These are phyloP conservation scores for Trichoderma breve DNA, from an alignment of 2,329 filamentous ascomycete genomes.

Conservation along the genomic window DNA sequence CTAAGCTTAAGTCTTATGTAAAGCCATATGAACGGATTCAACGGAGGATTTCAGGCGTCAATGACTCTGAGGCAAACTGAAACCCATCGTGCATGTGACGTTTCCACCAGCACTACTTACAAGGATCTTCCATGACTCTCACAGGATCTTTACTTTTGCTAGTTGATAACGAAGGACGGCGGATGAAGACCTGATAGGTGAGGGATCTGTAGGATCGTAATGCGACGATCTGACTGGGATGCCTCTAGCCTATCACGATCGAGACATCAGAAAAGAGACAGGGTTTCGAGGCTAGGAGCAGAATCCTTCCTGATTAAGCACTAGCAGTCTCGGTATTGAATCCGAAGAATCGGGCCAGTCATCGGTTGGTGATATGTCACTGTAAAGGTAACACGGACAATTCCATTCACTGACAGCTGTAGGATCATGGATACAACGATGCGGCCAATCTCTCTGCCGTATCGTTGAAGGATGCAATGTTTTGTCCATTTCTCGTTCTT, in stretches of 20 bases:
- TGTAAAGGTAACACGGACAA: neutral
- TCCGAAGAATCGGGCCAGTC: neutral
- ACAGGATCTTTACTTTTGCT: neutral
- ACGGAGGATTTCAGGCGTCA: neutral
- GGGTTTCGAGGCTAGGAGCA: neutral
- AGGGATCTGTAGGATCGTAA: neutral
- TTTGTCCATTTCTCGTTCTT: neutral
- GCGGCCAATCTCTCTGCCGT: neutral
- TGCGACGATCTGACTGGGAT: neutral
- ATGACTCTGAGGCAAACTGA: neutral
- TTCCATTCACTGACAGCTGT: neutral
- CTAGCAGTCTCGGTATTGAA: neutral
- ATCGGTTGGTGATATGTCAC: neutral
- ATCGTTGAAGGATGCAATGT: neutral
- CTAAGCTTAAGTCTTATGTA: neutral
- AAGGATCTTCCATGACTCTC: neutral
- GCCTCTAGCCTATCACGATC: neutral
- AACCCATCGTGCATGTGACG: neutral
- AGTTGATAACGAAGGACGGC: neutral
- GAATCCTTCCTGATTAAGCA: neutral
- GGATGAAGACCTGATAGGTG: neutral
- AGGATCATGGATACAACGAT: neutral
- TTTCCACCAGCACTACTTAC: neutral
- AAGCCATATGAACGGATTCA: neutral
- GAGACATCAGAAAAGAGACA: neutral